Percentiles rank a stretch among this genome's conserved stretches.
phyloP scores from a whole-genome alignment of 1,139 yeast genomes.

The Debaryomyces nepalensis region DNA sequence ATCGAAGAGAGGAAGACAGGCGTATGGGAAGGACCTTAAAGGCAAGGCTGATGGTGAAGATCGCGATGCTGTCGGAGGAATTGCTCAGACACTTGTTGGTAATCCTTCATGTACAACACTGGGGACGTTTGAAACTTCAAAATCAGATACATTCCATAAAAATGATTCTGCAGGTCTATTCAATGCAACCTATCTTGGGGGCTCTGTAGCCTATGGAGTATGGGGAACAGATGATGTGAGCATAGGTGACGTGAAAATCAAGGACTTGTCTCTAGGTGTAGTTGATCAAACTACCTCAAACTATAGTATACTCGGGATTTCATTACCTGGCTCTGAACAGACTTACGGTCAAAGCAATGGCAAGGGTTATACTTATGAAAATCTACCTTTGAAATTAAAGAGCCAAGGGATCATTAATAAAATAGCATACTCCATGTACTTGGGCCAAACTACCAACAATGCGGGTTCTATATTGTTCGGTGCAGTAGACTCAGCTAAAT shows the following conservation, averaged over 20 bases:
- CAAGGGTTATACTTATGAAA: slow-evolving; percentile 28
- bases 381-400: slow-evolving; percentile 34
- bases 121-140: slow-evolving; percentile 45
- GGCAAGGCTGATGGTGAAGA: slow-evolving; percentile 15
- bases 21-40: slow-evolving; percentile 16
- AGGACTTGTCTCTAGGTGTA: slow-evolving; percentile 53
- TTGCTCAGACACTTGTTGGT: too few relatives aligned
- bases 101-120: slow-evolving; percentile 44
- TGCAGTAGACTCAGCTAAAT: slow-evolving; percentile 56
- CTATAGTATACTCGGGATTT: slow-evolving; percentile 59
- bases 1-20: slow-evolving; percentile 11
- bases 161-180: slow-evolving; percentile 41
- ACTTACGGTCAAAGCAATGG: slow-evolving; percentile 24
- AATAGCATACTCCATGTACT: slow-evolving; percentile 56
- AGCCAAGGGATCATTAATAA: slow-evolving; percentile 52
- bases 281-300: slow-evolving; percentile 48
- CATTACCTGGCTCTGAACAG: slow-evolving; percentile 56
- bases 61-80: slow-evolving; percentile 28
- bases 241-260: slow-evolving; percentile 46
- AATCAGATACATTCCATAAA: slow-evolving; percentile 35
- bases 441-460: slow-evolving; percentile 23
- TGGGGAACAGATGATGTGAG: slow-evolving; percentile 55
- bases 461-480: slow-evolving; percentile 52
- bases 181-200: slow-evolving; percentile 64
- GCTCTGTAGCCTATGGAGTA: slow-evolving; percentile 60